These are phyloP conservation scores for Vitellaria paradoxa DNA, from an alignment of 179 eudicot genomes.

Conservation along the genomic window DNA sequence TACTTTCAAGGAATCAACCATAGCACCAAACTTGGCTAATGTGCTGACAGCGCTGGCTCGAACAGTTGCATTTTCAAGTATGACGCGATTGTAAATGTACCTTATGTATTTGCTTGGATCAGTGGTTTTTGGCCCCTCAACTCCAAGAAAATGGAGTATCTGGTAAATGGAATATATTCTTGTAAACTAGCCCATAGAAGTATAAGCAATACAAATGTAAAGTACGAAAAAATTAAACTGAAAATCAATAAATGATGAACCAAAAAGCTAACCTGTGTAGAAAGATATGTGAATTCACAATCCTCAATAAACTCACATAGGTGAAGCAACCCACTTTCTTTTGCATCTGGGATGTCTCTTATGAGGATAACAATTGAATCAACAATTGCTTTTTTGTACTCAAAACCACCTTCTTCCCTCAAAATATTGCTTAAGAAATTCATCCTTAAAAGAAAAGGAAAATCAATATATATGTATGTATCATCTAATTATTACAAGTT, in stretches of 20 bases:
- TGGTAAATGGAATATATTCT: conserved; percentile 17
- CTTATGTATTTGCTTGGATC: conserved; percentile 99
- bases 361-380: conserved; percentile 95
- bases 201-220: background rate
- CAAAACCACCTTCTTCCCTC: conserved; percentile 99
- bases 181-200: background rate
- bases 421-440: conserved; percentile 95
- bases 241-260: background rate
- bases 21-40: conserved; percentile 95
- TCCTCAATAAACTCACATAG: conserved; percentile 99
- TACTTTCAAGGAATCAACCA: conserved; percentile 92
- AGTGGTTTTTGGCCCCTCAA: conserved; percentile 93
- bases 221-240: background rate
- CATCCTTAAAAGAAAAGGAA: conserved; percentile 56
- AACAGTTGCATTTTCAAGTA: conserved; percentile 98
- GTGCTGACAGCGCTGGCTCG: conserved; percentile 99
- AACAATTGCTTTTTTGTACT: conserved; percentile 95
- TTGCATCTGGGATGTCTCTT: conserved; percentile 97
- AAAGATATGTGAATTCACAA: conserved; percentile 97
- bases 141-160: conserved; percentile 97
- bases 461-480: background rate
- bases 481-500: background rate
- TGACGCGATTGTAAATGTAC: conserved; percentile 88
- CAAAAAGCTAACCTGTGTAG: conserved; percentile 63
- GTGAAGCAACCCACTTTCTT: conserved; percentile 94